Evolutionary conservation across 805 yeast genomes (phyloP).

Genomic region (Starmerella sirachaensis): DNA sequence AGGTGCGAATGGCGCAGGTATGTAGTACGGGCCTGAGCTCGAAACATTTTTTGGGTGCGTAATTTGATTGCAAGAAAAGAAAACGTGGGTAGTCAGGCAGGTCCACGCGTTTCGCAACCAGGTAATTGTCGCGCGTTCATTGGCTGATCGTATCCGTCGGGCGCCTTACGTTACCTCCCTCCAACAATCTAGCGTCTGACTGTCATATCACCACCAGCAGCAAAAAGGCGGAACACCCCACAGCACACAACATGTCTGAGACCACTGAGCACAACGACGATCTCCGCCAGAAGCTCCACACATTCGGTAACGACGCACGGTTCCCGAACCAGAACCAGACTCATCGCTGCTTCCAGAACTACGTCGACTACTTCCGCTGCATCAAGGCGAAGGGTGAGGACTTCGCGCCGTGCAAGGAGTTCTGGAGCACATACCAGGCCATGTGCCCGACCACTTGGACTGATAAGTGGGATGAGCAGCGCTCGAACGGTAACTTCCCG

Average conservation of each 20-base stretch:
- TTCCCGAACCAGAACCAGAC: constrained; percentile 97
- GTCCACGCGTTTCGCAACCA: background rate
- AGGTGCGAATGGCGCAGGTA: no score
- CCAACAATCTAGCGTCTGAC: no score
- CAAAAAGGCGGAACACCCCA: no score
- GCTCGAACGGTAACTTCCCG: constrained; percentile 44
- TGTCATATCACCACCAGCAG: no score
- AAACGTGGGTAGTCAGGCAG: no score
- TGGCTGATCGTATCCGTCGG: constrained; percentile 9
- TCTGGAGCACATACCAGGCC: constrained; percentile 80
- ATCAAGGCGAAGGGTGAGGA: constrained; percentile 95
- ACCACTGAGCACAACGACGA: no score
- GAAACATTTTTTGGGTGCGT: no score
- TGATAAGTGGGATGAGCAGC: constrained; percentile 34
- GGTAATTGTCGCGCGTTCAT: constrained; percentile 2
- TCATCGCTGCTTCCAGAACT: constrained; percentile 95
- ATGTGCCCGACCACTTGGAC: constrained; percentile 33
- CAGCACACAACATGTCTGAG: constrained; percentile 17
- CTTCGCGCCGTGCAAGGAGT: constrained; percentile 92
- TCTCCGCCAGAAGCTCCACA: constrained; percentile 23
- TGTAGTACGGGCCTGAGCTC: no score
- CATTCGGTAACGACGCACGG: constrained; percentile 71
- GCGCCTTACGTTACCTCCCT: constrained; percentile 4
- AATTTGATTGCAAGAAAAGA: no score
- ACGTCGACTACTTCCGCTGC: constrained; percentile 97